Percentiles rank a stretch among this genome's conserved stretches.
phyloP scores from a whole-genome alignment of 2,329 filamentous ascomycete genomes.

The Orbilia quercus region DNA sequence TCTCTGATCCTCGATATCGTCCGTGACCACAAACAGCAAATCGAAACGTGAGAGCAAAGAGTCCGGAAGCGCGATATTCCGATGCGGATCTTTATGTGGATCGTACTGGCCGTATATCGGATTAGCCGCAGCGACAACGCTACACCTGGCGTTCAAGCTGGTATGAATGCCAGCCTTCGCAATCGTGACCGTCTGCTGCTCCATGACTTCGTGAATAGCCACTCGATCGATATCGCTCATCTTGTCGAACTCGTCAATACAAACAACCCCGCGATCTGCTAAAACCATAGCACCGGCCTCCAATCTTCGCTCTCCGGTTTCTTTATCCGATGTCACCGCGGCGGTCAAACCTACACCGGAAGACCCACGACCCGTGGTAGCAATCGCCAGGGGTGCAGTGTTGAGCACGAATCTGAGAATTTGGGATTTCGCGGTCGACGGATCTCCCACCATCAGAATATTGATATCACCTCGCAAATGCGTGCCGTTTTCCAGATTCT shows the following conservation, averaged over 20 bases:
- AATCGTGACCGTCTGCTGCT: conserved; percentile 98
- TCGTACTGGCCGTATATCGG: conserved; percentile 99
- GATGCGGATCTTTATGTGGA: conserved; percentile 97
- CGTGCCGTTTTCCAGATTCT: conserved; percentile 97
- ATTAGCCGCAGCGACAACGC: conserved; percentile 94
- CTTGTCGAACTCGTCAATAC: conserved; percentile 99
- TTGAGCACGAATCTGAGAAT: conserved; percentile 96
- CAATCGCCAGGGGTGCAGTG: conserved; percentile 94
- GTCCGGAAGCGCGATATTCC: conserved; percentile 96
- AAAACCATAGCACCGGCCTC: conserved; percentile 99
- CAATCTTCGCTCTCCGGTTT: conserved; percentile 91
- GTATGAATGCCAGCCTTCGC: conserved; percentile 99
- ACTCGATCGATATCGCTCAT: conserved; percentile 99
- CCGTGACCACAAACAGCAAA: conserved; percentile 95
- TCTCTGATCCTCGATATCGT: conserved; percentile 94
- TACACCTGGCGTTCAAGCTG: conserved; percentile 94
- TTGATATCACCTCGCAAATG: conserved; percentile 98
- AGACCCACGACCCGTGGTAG: conserved; percentile 94
- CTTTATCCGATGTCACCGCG: conserved; percentile 94
- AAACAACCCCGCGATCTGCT: conserved; percentile 94
- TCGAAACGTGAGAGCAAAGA: conserved; percentile 98
- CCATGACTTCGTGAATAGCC: conserved; percentile 99
- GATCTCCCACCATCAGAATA: conserved; percentile 98
- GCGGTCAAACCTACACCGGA: conserved; percentile 98
- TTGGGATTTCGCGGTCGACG: conserved; percentile 98